These are phyloP conservation scores for Chromosphaera perkinsii DNA, from an alignment of 208 protist species.

Conservation along the genomic window DNA sequence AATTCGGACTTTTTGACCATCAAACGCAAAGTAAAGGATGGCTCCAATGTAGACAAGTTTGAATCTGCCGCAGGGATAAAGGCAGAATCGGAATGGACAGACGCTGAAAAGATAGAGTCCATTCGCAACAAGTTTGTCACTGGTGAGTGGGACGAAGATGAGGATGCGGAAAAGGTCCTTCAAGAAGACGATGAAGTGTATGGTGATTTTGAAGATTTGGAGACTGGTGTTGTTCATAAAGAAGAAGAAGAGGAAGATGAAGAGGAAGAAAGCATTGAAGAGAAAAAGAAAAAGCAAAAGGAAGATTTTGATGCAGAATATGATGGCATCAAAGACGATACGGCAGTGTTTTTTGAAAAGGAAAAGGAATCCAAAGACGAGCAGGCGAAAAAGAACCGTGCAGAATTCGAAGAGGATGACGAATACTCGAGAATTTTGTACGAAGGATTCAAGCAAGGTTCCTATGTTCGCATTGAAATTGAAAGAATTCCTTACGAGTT, in stretches of 20 bases:
- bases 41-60: too few relatives aligned
- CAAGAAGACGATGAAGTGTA: constrained; percentile 31
- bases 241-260: constrained; percentile 23
- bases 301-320: constrained; percentile 49
- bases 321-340: constrained; percentile 29
- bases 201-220: constrained; percentile 68
- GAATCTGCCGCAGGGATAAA: not conserved
- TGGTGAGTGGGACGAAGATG: constrained; percentile 72
- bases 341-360: constrained; percentile 47
- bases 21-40: too few relatives aligned
- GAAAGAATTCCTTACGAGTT: constrained; percentile 89
- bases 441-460: constrained; percentile 73
- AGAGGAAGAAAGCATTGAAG: constrained; percentile 1
- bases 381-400: constrained; percentile 64
- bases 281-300: constrained; percentile 27
- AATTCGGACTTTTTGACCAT: too few relatives aligned
- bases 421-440: constrained; percentile 13
- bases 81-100: not conserved
- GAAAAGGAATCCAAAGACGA: constrained; percentile 34
- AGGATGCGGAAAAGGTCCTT: constrained; percentile 37
- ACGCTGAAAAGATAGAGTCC: constrained; percentile 52
- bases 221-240: constrained; percentile 51
- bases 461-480: constrained; percentile 91
- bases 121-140: constrained; percentile 89
- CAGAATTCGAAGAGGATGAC: constrained; percentile 19